These are phyloP conservation scores for Vitis vinifera DNA, from an alignment of 164 flowering plant species.

Conservation along the genomic window ASM3070453v1 NC_081810.1:23570001-23570500, in stretches of 20 bases:
- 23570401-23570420: constrained; percentile 95
- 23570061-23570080: too few relatives aligned
- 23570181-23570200: constrained; percentile 99
- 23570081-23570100: too few relatives aligned
- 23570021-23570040: too few relatives aligned
- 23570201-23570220: constrained; percentile 94
- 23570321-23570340: not conserved
- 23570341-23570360: not conserved
- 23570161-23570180: constrained; percentile 94
- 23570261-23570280: constrained; percentile 95
- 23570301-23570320: not conserved
- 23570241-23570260: constrained; percentile 99
- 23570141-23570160: not conserved
- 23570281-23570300: constrained; percentile 60
- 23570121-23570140: not conserved
- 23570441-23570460: constrained; percentile 94
- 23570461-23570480: constrained; percentile 98
- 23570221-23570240: constrained; percentile 93
- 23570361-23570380: constrained; percentile 42
- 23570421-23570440: constrained; percentile 96
- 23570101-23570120: too few relatives aligned
- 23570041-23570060: too few relatives aligned
- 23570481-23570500: constrained; percentile 53
- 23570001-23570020: too few relatives aligned
- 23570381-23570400: constrained; percentile 98